Percentiles rank a stretch among this genome's conserved stretches.
These are phyloP conservation scores for Tetrapisispora namnaoensis DNA, from an alignment of 805 yeast species.

Conservation along the genomic window DNA sequence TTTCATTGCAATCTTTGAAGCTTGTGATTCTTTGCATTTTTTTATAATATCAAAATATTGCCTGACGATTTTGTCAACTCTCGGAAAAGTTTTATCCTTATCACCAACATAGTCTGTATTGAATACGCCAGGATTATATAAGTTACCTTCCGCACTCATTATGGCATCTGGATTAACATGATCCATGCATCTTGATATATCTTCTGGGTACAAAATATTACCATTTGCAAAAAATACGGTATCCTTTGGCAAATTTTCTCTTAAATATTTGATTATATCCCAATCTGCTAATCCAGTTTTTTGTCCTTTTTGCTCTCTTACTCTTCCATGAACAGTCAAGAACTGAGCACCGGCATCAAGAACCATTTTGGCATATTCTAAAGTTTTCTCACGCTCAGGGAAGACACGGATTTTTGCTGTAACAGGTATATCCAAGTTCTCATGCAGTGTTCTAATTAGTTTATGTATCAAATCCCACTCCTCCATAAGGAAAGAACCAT, in stretches of 20 bases:
- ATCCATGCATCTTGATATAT: constrained; percentile 57
- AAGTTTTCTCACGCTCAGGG: constrained; percentile 71
- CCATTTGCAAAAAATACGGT: constrained; percentile 94
- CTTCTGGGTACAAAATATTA: constrained; percentile 83
- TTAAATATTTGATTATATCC: constrained; percentile 61
- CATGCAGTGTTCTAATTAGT: constrained; percentile 65
- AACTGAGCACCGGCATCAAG: constrained; percentile 92
- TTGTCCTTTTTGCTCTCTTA: constrained; percentile 97
- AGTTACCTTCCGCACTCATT: constrained; percentile 95
- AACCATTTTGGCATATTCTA: constrained; percentile 82
- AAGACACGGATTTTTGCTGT: constrained; percentile 92
- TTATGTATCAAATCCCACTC: constrained; percentile 80
- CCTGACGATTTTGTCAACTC: constrained; percentile 73
- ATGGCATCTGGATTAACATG: constrained; percentile 75
- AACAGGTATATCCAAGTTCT: constrained; percentile 71
- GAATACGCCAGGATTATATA: constrained; percentile 89
- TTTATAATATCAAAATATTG: constrained; percentile 84
- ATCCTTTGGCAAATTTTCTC: constrained; percentile 67
- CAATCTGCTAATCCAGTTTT: constrained; percentile 93
- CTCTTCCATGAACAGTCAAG: constrained; percentile 88
- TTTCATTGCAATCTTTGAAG: constrained; percentile 77
- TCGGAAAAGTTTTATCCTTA: constrained; percentile 60
- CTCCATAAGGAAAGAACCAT: constrained; percentile 94
- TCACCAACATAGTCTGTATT: constrained; percentile 32
- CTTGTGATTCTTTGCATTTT: constrained; percentile 34